A percentile compares a stretch with the other conserved stretches of the same genome.
phyloP scores from a whole-genome alignment of 352 stramenopile species.

The Phytopythium helicoides region DNA sequence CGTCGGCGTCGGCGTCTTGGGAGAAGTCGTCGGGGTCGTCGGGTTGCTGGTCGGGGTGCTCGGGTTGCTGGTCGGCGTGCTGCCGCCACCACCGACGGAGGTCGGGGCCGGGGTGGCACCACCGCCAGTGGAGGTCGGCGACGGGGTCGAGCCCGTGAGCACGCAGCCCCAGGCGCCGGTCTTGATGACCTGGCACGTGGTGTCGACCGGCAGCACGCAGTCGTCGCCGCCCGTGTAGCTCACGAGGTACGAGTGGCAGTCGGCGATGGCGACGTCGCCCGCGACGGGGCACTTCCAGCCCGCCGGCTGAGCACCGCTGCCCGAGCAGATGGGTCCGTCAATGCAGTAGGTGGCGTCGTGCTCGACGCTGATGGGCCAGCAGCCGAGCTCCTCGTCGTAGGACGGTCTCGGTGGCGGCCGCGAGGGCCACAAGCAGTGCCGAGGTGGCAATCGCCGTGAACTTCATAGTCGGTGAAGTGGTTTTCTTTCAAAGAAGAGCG shows the following conservation, averaged over 20 bases:
- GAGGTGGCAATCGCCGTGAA: slow-evolving; percentile 19
- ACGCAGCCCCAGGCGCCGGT: slow-evolving; percentile 71
- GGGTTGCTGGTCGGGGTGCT: background rate
- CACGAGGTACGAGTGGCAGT: slow-evolving; percentile 51
- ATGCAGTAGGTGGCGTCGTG: slow-evolving; percentile 55
- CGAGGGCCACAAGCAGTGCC: slow-evolving; percentile 8
- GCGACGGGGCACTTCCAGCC: slow-evolving; percentile 35
- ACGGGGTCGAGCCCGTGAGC: slow-evolving; percentile 8
- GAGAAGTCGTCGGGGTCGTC: background rate
- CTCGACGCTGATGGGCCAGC: slow-evolving; percentile 36
- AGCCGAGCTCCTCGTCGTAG: slow-evolving; percentile 26
- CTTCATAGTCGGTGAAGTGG: slow-evolving; percentile 21
- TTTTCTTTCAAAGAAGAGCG: background rate
- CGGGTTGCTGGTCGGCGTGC: background rate
- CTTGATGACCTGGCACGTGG: slow-evolving; percentile 58
- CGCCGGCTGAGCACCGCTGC: slow-evolving; percentile 17
- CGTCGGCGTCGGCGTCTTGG: slow-evolving; percentile 10
- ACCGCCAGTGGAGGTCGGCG: slow-evolving; percentile 17
- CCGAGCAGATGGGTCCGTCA: slow-evolving; percentile 40
- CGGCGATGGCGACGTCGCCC: slow-evolving; percentile 31
- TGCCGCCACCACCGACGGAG: slow-evolving; percentile 12
- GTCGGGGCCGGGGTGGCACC: slow-evolving; percentile 10
- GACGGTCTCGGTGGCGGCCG: slow-evolving; percentile 10
- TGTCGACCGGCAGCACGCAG: slow-evolving; percentile 50
- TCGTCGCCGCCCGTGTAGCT: slow-evolving; percentile 41